phyloP scores from a whole-genome alignment of 2,329 filamentous ascomycete species.

The Taxawa tesnikishii region DNA sequence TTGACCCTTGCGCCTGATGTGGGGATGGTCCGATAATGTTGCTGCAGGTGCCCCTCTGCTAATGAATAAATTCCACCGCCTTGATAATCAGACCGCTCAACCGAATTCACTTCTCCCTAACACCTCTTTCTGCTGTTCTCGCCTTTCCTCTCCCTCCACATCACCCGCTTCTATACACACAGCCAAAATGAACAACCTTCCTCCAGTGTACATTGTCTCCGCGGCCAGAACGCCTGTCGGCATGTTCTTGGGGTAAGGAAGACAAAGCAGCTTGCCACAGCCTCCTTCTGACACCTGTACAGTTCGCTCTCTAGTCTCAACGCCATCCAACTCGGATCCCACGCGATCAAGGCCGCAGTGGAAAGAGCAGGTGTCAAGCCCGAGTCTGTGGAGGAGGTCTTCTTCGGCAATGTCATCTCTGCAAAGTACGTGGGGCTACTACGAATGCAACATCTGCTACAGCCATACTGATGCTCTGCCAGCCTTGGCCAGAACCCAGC shows the following conservation, averaged over 20 bases:
- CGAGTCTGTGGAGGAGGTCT: slow-evolving; percentile 87
- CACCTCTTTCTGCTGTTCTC: slow-evolving; percentile 1
- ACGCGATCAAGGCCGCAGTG: slow-evolving; percentile 86
- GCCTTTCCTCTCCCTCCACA: slow-evolving; percentile 1
- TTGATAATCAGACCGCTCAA: too few relatives aligned
- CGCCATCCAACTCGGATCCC: slow-evolving; percentile 75
- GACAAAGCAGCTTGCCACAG: too few relatives aligned
- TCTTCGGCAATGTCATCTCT: slow-evolving; percentile 95
- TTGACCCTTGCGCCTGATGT: too few relatives aligned
- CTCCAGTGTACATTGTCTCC: slow-evolving; percentile 92
- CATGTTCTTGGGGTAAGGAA: slow-evolving; percentile 83
- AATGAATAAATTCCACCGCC: too few relatives aligned
- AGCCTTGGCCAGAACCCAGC: slow-evolving; percentile 95
- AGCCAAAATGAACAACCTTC: slow-evolving; percentile 57
- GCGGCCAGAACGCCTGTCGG: slow-evolving; percentile 82
- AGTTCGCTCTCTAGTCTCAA: slow-evolving; percentile 81
- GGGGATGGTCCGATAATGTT: too few relatives aligned
- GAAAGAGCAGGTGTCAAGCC: slow-evolving; percentile 80
- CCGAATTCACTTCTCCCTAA: too few relatives aligned
- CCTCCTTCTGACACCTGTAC: slow-evolving; percentile 12
- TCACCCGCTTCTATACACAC: not conserved
- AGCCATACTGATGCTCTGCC: too few relatives aligned
- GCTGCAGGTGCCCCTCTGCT: too few relatives aligned
- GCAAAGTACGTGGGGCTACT: slow-evolving; percentile 74
- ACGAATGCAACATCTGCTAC: too few relatives aligned